Evolutionary conservation across 805 yeast species (phyloP).

Genomic region (Saccharomycopsis sp.): DNA sequence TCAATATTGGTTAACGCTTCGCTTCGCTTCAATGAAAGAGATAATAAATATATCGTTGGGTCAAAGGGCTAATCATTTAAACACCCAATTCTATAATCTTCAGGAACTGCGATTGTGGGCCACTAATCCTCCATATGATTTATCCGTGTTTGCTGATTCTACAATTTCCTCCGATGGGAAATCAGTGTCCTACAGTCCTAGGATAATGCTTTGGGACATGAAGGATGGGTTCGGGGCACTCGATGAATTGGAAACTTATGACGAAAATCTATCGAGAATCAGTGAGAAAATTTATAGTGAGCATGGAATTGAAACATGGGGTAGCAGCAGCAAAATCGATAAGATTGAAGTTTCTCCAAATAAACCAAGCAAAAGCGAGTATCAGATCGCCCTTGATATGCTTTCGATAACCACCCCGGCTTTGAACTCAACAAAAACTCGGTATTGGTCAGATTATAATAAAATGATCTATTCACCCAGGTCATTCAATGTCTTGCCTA

Average conservation of each 20-base stretch:
- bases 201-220: conserved; percentile 77
- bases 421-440: conserved; percentile 35
- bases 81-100: conserved; percentile 72
- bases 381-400: conserved; percentile 57
- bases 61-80: conserved; percentile 65
- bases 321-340: conserved; percentile 12
- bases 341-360: conserved; percentile 29
- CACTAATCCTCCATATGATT: conserved; percentile 30
- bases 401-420: conserved; percentile 26
- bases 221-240: conserved; percentile 71
- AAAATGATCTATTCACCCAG: conserved; percentile 60
- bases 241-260: conserved; percentile 44
- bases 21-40: conserved; percentile 49
- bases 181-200: conserved; percentile 64
- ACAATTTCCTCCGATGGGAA: conserved; percentile 33
- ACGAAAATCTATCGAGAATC: conserved; percentile 35
- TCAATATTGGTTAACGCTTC: background rate
- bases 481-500: conserved; percentile 43
- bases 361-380: conserved; percentile 43
- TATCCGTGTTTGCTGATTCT: conserved; percentile 41
- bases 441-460: conserved; percentile 77
- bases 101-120: conserved; percentile 67
- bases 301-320: conserved; percentile 23
- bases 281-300: conserved; percentile 25
- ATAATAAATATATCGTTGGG: conserved; percentile 67